A percentile compares a stretch with the other conserved stretches of the same genome.
These are phyloP conservation scores for Saccharomyces hybrid DNA, from an alignment of 1,139 yeast genomes.

Conservation along the genomic window DNA sequence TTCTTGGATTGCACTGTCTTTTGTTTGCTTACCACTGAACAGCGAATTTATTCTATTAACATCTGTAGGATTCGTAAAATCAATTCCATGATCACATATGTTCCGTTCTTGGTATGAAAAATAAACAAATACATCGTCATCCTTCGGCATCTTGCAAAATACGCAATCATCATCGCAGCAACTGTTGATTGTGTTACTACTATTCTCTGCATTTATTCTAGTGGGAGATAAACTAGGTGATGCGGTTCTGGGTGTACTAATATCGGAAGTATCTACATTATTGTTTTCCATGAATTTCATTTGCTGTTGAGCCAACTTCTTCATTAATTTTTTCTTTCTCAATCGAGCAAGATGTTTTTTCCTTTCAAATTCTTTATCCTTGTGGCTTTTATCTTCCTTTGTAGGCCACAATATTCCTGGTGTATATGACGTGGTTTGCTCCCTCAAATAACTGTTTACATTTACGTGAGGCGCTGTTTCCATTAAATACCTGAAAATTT, in stretches of 20 bases:
- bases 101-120: slow-evolving; percentile 27
- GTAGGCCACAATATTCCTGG: slow-evolving; percentile 21
- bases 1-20: neutral
- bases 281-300: slow-evolving; percentile 54
- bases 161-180: slow-evolving; percentile 63
- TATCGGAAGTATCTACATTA: slow-evolving; percentile 28
- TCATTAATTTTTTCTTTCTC: slow-evolving; percentile 66
- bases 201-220: slow-evolving; percentile 22
- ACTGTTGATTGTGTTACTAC: slow-evolving; percentile 57
- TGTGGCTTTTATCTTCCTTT: slow-evolving; percentile 11
- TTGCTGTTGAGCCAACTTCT: slow-evolving; percentile 74
- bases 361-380: slow-evolving; percentile 42
- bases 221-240: slow-evolving; percentile 21
- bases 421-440: slow-evolving; percentile 32
- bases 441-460: slow-evolving; percentile 27
- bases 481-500: slow-evolving; percentile 41
- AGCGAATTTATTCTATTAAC: neutral
- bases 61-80: slow-evolving; percentile 6
- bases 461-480: slow-evolving; percentile 28
- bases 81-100: slow-evolving; percentile 20
- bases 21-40: neutral
- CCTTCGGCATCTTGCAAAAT: slow-evolving; percentile 77
- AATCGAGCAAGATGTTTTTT: slow-evolving; percentile 65
- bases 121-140: slow-evolving; percentile 59
- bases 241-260: slow-evolving; percentile 35